Percentiles rank a stretch among this genome's conserved stretches.
Conservation (phyloP, 495 filamentous ascomycete species). For the Neurospora cerealis region DNA sequence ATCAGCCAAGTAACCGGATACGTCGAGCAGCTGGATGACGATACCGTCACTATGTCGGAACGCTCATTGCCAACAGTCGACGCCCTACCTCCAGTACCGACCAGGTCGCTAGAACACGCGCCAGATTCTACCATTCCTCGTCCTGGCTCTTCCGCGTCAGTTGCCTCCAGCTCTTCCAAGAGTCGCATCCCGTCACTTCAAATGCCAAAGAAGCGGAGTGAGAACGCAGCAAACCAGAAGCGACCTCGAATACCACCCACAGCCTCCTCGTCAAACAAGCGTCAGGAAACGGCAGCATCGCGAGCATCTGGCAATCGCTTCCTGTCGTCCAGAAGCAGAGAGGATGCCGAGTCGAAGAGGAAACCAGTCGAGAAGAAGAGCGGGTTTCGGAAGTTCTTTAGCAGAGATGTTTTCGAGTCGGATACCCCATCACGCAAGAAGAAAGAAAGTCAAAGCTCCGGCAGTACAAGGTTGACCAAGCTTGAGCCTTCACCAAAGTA, state of each 20-base stretch:
- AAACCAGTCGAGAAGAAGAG: conserved; percentile 21
- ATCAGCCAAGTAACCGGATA: conserved; percentile 18
- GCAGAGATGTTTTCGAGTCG: conserved; percentile 19
- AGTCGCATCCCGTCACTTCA: conserved; percentile 3
- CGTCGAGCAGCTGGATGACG: conserved; percentile 16
- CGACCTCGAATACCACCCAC: conserved; percentile 25
- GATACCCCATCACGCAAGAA: conserved; percentile 12
- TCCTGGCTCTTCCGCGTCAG: conserved; percentile 8
- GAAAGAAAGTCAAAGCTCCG: conserved; percentile 10
- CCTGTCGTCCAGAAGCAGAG: conserved; percentile 11
- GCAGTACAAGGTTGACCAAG: conserved; percentile 1
- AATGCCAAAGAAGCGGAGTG: conserved; percentile 9
- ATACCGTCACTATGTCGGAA: neutral
- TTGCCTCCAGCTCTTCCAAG: conserved; percentile 4
- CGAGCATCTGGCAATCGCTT: conserved; percentile 19
- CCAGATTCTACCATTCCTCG: neutral
- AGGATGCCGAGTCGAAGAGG: conserved; percentile 4
- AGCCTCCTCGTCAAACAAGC: conserved; percentile 6
- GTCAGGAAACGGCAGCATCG: conserved; percentile 9
- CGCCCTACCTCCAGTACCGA: conserved; percentile 8
- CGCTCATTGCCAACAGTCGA: neutral
- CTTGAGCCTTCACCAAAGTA: neutral
- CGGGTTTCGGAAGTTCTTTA: conserved; percentile 22
- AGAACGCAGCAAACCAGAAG: conserved; percentile 36
- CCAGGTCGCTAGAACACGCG: conserved; percentile 6